phyloP scores from a whole-genome alignment of 768 basidiomycete genomes.

The Lactarius sanguifluus region DNA sequence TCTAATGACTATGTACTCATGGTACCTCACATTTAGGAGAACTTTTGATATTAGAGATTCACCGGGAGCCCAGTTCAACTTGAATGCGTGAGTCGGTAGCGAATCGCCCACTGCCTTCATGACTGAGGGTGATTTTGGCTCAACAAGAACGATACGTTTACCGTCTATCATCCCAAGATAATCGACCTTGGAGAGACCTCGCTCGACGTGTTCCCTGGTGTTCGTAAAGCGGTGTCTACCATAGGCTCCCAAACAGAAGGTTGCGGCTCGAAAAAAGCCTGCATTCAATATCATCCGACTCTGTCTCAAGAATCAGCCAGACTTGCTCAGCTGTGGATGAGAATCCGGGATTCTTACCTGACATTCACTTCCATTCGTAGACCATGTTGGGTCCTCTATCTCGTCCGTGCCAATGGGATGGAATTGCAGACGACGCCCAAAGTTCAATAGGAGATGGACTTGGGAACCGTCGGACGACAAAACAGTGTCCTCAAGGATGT shows the following conservation, averaged over 20 bases:
- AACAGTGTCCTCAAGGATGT: not conserved
- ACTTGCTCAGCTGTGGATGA: not conserved
- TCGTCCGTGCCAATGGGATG: no score
- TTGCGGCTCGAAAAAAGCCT: not conserved
- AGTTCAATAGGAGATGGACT: not conserved
- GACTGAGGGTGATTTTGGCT: conserved; percentile 6
- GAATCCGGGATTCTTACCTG: not conserved
- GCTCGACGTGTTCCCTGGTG: not conserved
- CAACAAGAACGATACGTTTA: not conserved
- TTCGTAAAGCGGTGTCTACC: not conserved
- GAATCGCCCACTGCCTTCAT: not conserved
- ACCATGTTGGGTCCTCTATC: not conserved
- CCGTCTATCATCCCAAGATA: not conserved
- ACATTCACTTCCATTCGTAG: not conserved
- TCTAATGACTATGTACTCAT: not conserved
- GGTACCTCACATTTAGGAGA: not conserved
- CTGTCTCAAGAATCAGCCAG: not conserved
- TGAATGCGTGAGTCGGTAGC: not conserved
- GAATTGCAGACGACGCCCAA: not conserved
- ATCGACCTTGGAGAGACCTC: not conserved
- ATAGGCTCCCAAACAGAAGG: not conserved
- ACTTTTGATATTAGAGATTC: not conserved
- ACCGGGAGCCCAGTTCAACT: not conserved
- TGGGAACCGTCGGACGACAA: not conserved
- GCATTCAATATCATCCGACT: not conserved